Conservation (phyloP, 345 rosid genomes). For the Gossypium stocksii region DNA sequence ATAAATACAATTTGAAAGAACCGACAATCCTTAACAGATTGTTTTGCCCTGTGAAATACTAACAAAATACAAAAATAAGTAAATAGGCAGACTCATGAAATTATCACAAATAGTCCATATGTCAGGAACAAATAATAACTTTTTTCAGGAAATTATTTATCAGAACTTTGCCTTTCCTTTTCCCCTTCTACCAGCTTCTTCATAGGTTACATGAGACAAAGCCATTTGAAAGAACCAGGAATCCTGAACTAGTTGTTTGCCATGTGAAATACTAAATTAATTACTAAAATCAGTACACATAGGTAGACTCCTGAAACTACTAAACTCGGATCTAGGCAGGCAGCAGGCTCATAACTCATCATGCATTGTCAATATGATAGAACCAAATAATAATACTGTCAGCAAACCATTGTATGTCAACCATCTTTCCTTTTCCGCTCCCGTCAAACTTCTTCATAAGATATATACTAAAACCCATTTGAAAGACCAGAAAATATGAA, state of each 20-base stretch:
- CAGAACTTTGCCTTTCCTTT: too few species aligned
- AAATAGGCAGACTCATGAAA: too few species aligned
- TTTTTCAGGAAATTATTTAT: too few species aligned
- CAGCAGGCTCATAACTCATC: neutral
- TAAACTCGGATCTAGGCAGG: neutral
- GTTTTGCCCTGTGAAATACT: neutral
- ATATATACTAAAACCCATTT: neutral
- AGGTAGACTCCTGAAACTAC: neutral
- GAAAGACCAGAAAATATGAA: neutral
- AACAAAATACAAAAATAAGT: neutral
- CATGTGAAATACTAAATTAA: too few species aligned
- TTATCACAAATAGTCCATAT: too few species aligned
- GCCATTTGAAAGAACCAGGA: too few species aligned
- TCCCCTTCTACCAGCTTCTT: too few species aligned
- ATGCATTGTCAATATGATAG: neutral
- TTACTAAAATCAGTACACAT: neutral
- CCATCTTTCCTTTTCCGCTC: neutral
- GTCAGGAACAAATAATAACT: too few species aligned
- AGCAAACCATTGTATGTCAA: neutral
- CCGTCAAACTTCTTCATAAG: neutral
- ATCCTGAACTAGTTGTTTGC: too few species aligned
- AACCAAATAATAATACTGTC: neutral
- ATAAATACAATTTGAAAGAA: neutral
- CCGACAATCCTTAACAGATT: neutral
- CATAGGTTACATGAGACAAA: too few species aligned